phyloP scores from a whole-genome alignment of 345 rosid genomes.

The Hevea brasiliensis region DNA sequence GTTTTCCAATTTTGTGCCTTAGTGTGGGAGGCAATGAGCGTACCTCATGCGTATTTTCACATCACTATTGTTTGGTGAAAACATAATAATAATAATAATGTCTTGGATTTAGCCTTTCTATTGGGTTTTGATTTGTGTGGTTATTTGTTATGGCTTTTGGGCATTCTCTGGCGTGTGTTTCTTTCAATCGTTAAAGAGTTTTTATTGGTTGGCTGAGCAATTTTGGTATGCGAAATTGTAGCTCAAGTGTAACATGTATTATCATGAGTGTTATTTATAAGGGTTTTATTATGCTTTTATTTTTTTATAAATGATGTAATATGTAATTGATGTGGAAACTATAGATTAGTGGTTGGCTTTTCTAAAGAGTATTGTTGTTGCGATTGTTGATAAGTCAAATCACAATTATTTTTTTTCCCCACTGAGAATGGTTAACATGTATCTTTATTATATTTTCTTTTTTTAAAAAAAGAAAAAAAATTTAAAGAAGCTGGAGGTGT shows the following conservation, averaged over 20 bases:
- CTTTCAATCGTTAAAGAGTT: constrained; percentile 9
- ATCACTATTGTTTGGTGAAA: neutral
- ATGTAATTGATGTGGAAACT: constrained; percentile 17
- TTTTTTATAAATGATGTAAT: neutral
- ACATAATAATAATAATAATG: neutral
- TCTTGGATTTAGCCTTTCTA: neutral
- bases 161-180: neutral
- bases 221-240: constrained; percentile 7
- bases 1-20: neutral
- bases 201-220: constrained; percentile 12
- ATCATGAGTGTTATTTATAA: neutral
- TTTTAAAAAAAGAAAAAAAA: neutral
- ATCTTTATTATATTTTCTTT: constrained; percentile 1
- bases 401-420: constrained; percentile 26
- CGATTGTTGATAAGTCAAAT: constrained; percentile 33
- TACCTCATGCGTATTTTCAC: neutral
- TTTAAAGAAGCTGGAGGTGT: neutral
- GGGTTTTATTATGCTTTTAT: neutral
- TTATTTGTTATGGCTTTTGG: neutral
- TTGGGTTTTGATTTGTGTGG: neutral
- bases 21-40: neutral
- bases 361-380: constrained; percentile 18
- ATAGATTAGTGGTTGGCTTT: constrained; percentile 26
- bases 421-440: constrained; percentile 16
- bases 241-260: constrained; percentile 1